These are phyloP conservation scores for Starmerella cellae DNA, from an alignment of 805 yeast genomes.

Conservation along the genomic window DNA sequence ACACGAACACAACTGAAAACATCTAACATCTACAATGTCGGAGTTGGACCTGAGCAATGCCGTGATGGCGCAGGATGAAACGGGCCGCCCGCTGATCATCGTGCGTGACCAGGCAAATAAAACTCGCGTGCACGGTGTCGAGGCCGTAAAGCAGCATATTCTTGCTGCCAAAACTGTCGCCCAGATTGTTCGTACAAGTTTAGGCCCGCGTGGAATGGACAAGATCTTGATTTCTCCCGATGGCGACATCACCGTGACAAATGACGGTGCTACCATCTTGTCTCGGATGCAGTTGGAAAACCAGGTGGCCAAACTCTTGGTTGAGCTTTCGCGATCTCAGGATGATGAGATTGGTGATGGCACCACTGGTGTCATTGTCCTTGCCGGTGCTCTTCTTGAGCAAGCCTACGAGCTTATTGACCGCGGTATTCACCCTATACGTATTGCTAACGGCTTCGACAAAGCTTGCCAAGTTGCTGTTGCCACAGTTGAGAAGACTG, in stretches of 20 bases:
- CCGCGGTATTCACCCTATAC: slow-evolving; percentile 93
- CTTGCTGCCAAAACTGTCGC: slow-evolving; percentile 92
- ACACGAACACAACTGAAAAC: too few species aligned
- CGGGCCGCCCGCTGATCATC: slow-evolving; percentile 97
- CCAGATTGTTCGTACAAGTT: slow-evolving; percentile 75
- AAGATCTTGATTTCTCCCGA: slow-evolving; percentile 90
- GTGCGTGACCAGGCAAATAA: slow-evolving; percentile 71
- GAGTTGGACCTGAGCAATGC: slow-evolving; percentile 85
- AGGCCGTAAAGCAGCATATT: slow-evolving; percentile 72
- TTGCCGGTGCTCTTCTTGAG: slow-evolving; percentile 87
- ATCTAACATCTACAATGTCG: slow-evolving; percentile 14
- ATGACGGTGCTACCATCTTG: slow-evolving; percentile 95
- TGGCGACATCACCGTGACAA: slow-evolving; percentile 95
- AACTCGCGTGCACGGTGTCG: slow-evolving; percentile 56
- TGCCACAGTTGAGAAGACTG: slow-evolving; percentile 54
- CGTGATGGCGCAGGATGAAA: slow-evolving; percentile 96
- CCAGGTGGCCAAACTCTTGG: slow-evolving; percentile 90
- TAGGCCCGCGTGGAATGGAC: slow-evolving; percentile 98
- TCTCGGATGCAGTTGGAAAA: slow-evolving; percentile 92
- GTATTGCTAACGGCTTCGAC: slow-evolving; percentile 93
- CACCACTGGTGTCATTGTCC: slow-evolving; percentile 95
- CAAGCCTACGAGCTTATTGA: slow-evolving; percentile 91
- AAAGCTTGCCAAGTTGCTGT: slow-evolving; percentile 91
- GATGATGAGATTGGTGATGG: slow-evolving; percentile 99
- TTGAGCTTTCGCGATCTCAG: slow-evolving; percentile 85